These are phyloP conservation scores for Chaetoceros tenuissimus DNA, from an alignment of 108 stramenopile genomes.

Conservation along the genomic window DNA sequence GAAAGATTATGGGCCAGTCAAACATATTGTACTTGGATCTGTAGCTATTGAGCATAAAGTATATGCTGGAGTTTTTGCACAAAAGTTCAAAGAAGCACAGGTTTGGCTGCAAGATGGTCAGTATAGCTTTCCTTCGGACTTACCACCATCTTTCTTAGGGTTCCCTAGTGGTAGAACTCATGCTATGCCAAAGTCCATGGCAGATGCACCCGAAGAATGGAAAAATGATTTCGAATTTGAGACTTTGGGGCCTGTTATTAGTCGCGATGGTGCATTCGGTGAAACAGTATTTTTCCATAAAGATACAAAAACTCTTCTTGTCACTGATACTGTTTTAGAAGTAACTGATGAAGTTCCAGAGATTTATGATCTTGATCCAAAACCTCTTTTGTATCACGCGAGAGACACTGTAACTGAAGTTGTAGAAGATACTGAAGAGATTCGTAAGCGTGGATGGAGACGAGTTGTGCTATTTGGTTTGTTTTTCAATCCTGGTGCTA, in stretches of 20 bases:
- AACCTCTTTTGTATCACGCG: constrained; percentile 87
- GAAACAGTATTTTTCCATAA: constrained; percentile 91
- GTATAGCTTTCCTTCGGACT: constrained; percentile 70
- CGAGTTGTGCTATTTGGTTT: constrained; percentile 82
- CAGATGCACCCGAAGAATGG: constrained; percentile 69
- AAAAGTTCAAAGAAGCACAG: constrained; percentile 66
- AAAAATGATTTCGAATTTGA: constrained; percentile 52
- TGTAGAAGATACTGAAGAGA: constrained; percentile 71
- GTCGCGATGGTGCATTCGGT: constrained; percentile 85
- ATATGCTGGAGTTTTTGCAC: constrained; percentile 84
- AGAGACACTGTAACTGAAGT: constrained; percentile 72
- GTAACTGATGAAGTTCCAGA: constrained; percentile 78
- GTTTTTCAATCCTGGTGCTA: constrained; percentile 77
- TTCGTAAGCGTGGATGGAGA: constrained; percentile 82
- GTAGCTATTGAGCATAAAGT: constrained; percentile 93
- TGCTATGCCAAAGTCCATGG: constrained; percentile 29
- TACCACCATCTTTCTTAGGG: constrained; percentile 76
- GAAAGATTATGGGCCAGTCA: constrained; percentile 64
- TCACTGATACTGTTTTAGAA: constrained; percentile 83
- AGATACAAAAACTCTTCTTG: constrained; percentile 72
- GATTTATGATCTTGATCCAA: constrained; percentile 75
- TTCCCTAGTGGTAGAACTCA: constrained; percentile 64
- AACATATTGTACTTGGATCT: constrained; percentile 83
- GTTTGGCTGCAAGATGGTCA: constrained; percentile 87
- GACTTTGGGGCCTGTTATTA: constrained; percentile 82